Conservation (phyloP, 1,284 basidiomycete genomes). For the Tremellales sp. region DNA sequence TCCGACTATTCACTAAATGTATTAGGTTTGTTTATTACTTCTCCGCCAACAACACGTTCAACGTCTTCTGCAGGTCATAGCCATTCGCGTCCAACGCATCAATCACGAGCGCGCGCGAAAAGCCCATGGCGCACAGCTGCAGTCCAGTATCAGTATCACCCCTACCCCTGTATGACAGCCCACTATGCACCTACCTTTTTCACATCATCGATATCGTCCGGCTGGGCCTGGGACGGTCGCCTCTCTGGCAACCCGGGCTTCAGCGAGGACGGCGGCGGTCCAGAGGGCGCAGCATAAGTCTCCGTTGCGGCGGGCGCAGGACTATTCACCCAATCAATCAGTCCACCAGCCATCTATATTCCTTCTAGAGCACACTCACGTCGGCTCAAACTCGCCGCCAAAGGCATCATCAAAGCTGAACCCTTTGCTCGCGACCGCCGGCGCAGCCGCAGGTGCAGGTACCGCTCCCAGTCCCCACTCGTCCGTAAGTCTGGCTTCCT, state of each 20-base stretch:
- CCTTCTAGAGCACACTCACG: conserved; percentile 12
- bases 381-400: conserved; percentile 42
- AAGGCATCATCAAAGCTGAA: conserved; percentile 58
- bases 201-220: conserved; percentile 49
- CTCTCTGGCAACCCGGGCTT: conserved; percentile 30
- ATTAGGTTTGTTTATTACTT: too few species aligned
- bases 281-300: conserved; percentile 19
- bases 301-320: not conserved
- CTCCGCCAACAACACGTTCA: conserved; percentile 46
- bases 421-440: conserved; percentile 13
- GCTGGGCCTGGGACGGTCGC: conserved; percentile 34
- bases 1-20: too few species aligned
- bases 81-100: conserved; percentile 47
- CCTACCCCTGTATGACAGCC: not conserved
- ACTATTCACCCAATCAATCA: not conserved
- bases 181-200: conserved; percentile 38
- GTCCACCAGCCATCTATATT: not conserved
- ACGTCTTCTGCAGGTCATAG: conserved; percentile 48
- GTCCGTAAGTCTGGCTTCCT: conserved; percentile 11
- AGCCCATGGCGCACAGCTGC: conserved; percentile 48
- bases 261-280: conserved; percentile 18
- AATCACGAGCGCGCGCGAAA: conserved; percentile 41
- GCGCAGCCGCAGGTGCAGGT: conserved; percentile 19
- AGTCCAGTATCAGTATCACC: not conserved
- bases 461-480: conserved; percentile 25